Conservation (phyloP, 305 asterid genomes). For the Fraxinus sp. region DNA sequence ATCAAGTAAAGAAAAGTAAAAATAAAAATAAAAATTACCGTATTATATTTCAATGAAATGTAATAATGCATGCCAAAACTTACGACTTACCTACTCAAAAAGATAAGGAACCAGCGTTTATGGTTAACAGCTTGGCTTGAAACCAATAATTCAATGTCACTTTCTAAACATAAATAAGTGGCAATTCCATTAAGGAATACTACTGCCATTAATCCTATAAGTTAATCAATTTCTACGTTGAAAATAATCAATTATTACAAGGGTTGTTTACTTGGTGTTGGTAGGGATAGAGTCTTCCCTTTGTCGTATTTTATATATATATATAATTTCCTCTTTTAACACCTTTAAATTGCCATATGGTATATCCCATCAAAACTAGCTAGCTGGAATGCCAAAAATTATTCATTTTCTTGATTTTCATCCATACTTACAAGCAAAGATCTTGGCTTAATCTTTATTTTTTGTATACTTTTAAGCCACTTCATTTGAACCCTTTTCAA, state of each 20-base stretch:
- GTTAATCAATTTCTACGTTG: background rate
- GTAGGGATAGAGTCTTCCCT: constrained; percentile 38
- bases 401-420: constrained; percentile 1
- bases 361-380: background rate
- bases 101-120: background rate
- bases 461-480: constrained; percentile 57
- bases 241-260: background rate
- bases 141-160: background rate
- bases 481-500: constrained; percentile 31
- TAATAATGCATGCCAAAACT: background rate
- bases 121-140: constrained; percentile 5
- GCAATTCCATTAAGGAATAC: background rate
- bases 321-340: background rate
- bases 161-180: background rate
- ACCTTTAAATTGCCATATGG: background rate
- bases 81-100: background rate
- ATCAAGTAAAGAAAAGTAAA: background rate
- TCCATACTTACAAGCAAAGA: constrained; percentile 65
- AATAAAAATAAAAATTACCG: no score
- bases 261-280: constrained; percentile 19
- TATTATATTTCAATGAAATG: background rate
- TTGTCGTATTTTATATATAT: constrained; percentile 23
- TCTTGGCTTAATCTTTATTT: constrained; percentile 18
- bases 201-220: background rate
- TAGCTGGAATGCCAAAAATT: background rate